These are phyloP conservation scores for Epichloe sylvatica DNA, from an alignment of 2,329 filamentous ascomycete genomes.

Conservation along the genomic window DNA sequence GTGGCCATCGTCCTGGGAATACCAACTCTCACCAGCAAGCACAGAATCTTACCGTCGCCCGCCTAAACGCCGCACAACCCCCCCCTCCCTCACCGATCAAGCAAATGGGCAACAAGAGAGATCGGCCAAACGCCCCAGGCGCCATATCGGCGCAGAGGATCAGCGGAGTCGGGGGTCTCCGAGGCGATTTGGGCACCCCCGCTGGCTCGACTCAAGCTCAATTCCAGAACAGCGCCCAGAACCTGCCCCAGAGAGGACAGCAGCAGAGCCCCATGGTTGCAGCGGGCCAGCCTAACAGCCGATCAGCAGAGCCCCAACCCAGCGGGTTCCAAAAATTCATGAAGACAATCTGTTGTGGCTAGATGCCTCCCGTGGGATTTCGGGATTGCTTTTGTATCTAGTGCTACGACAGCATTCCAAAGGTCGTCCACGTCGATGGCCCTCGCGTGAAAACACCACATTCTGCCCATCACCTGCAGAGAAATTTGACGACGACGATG, in stretches of 20 bases:
- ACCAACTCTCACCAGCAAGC: slow-evolving; percentile 48
- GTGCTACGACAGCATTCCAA: slow-evolving; percentile 15
- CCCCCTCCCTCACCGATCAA: slow-evolving; percentile 72
- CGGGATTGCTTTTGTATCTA: slow-evolving; percentile 17
- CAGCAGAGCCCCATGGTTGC: slow-evolving; percentile 44
- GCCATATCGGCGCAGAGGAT: slow-evolving; percentile 61
- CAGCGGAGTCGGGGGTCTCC: slow-evolving; percentile 57
- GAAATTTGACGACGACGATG: background rate
- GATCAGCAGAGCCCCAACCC: slow-evolving; percentile 55
- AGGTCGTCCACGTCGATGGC: slow-evolving; percentile 4
- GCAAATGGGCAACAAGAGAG: slow-evolving; percentile 60
- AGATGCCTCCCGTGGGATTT: slow-evolving; percentile 18
- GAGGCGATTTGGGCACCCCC: slow-evolving; percentile 61
- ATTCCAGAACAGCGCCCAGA: slow-evolving; percentile 89
- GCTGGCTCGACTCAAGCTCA: slow-evolving; percentile 88
- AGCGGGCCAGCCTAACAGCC: slow-evolving; percentile 39
- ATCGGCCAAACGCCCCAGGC: slow-evolving; percentile 65
- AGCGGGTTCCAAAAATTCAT: slow-evolving; percentile 83
- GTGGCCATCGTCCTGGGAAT: slow-evolving; percentile 53
- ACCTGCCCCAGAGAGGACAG: slow-evolving; percentile 55
- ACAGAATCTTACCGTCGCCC: slow-evolving; percentile 59
- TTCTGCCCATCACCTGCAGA: background rate
- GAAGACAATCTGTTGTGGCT: slow-evolving; percentile 85
- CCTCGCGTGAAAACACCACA: background rate
- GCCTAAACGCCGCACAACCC: slow-evolving; percentile 92